Evolutionary conservation across 225 moss, liverwort and hornwort genomes (phyloP).

Genomic region (Bryoerythrophyllum caledonicum): DNA sequence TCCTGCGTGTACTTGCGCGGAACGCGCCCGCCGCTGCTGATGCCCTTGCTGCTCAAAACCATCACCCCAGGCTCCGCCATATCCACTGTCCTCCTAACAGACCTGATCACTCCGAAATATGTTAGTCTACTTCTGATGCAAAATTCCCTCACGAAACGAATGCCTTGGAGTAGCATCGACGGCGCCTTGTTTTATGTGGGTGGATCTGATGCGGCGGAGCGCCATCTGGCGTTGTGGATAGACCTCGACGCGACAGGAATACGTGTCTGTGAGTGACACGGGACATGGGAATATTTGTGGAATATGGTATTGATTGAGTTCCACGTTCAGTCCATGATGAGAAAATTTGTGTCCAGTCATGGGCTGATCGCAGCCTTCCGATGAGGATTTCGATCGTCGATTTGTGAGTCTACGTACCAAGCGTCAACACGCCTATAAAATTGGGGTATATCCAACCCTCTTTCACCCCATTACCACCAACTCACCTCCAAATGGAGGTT

Average conservation of each 20-base stretch:
- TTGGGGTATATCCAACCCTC: too few relatives aligned
- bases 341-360: background rate
- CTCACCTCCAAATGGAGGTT: too few relatives aligned
- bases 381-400: background rate
- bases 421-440: slow-evolving; percentile 2
- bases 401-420: background rate
- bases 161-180: too few relatives aligned
- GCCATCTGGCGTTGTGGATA: slow-evolving; percentile 26
- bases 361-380: background rate
- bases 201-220: background rate
- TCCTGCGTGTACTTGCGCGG: slow-evolving; percentile 76
- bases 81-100: too few relatives aligned
- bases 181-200: too few relatives aligned
- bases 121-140: too few relatives aligned
- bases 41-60: slow-evolving; percentile 32
- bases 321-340: background rate
- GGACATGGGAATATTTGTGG: too few relatives aligned
- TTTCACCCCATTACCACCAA: too few relatives aligned
- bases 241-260: background rate
- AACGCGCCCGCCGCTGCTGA: slow-evolving; percentile 62
- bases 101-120: too few relatives aligned
- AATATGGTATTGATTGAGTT: background rate
- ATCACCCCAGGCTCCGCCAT: slow-evolving; percentile 44
- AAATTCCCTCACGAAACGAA: too few relatives aligned
- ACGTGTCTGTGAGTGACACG: background rate